phyloP scores from a whole-genome alignment of 2,329 filamentous ascomycete species.

The Colletotrichum sojae region DNA sequence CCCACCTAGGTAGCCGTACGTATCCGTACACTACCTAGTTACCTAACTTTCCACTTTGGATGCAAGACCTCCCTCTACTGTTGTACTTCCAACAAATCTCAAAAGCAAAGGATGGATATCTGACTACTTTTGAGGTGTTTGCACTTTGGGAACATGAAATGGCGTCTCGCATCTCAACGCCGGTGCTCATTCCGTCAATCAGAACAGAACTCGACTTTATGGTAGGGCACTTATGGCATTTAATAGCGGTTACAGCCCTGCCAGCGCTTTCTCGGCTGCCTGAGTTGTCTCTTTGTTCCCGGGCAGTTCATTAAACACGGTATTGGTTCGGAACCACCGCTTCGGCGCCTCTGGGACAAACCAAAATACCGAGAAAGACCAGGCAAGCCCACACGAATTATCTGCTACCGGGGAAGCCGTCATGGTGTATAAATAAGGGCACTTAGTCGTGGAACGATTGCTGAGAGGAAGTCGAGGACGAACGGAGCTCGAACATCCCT shows the following conservation, averaged over 20 bases:
- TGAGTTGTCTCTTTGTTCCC: slow-evolving; percentile 61
- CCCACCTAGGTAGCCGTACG: too few relatives aligned
- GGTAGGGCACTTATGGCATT: slow-evolving; percentile 63
- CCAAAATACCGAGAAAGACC: slow-evolving; percentile 60
- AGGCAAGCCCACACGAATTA: slow-evolving; percentile 65
- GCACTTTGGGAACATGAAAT: background rate
- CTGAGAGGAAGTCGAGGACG: slow-evolving; percentile 51
- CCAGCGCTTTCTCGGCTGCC: slow-evolving; percentile 64
- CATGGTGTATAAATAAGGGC: slow-evolving; percentile 53
- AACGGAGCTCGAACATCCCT: too few relatives aligned
- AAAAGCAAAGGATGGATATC: background rate
- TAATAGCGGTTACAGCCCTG: slow-evolving; percentile 61
- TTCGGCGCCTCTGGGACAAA: slow-evolving; percentile 53
- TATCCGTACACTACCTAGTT: too few relatives aligned
- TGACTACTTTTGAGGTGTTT: background rate
- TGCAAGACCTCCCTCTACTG: too few relatives aligned
- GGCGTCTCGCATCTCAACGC: slow-evolving; percentile 53
- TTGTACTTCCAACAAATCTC: background rate
- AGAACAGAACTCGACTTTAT: slow-evolving; percentile 54
- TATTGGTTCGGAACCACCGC: slow-evolving; percentile 40
- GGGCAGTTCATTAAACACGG: slow-evolving; percentile 55
- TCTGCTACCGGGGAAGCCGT: slow-evolving; percentile 64
- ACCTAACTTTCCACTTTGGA: too few relatives aligned
- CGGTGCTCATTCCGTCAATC: slow-evolving; percentile 57
- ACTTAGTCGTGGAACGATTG: background rate